These are phyloP conservation scores for Stipa capillata DNA, from an alignment of 176 grass and related monocot species.

Conservation along the genomic window DNA sequence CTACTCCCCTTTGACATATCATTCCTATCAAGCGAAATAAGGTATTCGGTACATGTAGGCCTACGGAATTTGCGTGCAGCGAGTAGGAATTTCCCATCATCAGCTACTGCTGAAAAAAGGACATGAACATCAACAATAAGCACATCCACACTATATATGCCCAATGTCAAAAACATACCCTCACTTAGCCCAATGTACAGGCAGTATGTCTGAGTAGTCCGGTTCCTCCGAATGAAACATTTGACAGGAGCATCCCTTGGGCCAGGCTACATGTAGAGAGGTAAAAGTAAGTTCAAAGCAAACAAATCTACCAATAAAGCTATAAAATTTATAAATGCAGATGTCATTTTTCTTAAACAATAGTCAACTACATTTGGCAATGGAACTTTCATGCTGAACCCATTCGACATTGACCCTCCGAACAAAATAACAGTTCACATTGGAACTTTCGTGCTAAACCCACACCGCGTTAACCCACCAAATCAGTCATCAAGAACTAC, in stretches of 20 bases:
- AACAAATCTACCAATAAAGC: neutral
- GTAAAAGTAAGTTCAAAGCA: neutral
- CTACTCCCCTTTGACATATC: conserved; percentile 48
- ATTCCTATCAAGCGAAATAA: conserved; percentile 57
- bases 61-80: conserved; percentile 57
- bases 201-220: conserved; percentile 54
- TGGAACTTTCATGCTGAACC: neutral
- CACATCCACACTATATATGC: neutral
- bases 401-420: neutral
- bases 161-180: conserved; percentile 23
- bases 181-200: conserved; percentile 74
- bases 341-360: neutral
- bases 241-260: conserved; percentile 66
- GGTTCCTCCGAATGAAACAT: conserved; percentile 78
- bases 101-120: conserved; percentile 54
- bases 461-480: neutral
- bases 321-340: neutral
- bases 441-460: neutral
- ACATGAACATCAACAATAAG: conserved; percentile 8
- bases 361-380: neutral
- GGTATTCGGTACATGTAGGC: conserved; percentile 66
- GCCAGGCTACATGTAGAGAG: conserved; percentile 54
- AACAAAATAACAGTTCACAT: conserved; percentile 13
- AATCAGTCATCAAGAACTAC: too few relatives aligned
- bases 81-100: conserved; percentile 81